These are phyloP conservation scores for Paramecium octaurelia DNA, from an alignment of 73 alveolate species.

Conservation along the genomic window DNA sequence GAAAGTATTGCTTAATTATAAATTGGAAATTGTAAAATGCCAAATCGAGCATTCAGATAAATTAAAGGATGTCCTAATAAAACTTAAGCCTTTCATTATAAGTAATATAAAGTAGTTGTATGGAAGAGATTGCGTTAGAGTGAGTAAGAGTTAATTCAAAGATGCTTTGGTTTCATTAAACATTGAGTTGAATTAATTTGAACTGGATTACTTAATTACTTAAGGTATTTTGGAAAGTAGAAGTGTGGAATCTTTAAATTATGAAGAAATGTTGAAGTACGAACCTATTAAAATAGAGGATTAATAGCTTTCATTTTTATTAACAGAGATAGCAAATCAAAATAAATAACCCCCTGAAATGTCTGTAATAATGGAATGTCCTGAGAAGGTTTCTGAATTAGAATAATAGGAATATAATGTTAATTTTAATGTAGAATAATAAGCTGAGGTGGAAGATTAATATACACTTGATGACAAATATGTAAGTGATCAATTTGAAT, in stretches of 20 bases:
- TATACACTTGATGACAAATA: background rate
- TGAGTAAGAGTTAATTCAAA: slow-evolving; percentile 4
- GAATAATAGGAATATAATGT: background rate
- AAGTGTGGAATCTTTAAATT: background rate
- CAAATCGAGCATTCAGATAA: background rate
- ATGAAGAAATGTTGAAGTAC: slow-evolving; percentile 20
- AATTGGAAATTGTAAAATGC: slow-evolving; percentile 9
- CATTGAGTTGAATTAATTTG: background rate
- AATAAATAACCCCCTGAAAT: background rate
- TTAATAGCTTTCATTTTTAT: background rate
- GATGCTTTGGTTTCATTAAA: background rate
- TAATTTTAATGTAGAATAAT: background rate
- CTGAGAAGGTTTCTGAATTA: background rate
- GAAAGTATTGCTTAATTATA: background rate
- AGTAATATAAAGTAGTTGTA: background rate
- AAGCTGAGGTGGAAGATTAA: background rate
- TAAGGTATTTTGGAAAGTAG: slow-evolving; percentile 26
- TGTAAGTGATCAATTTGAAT: background rate
- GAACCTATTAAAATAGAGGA: background rate
- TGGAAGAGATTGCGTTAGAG: background rate
- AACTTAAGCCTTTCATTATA: background rate
- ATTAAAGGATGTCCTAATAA: background rate
- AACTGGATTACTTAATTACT: background rate
- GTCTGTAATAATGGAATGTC: background rate
- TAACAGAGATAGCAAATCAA: background rate